A percentile compares a stretch with the other conserved stretches of the same genome.
Conservation (phyloP, 2,329 filamentous ascomycete species). For the Arachnomyces sp. region DNA sequence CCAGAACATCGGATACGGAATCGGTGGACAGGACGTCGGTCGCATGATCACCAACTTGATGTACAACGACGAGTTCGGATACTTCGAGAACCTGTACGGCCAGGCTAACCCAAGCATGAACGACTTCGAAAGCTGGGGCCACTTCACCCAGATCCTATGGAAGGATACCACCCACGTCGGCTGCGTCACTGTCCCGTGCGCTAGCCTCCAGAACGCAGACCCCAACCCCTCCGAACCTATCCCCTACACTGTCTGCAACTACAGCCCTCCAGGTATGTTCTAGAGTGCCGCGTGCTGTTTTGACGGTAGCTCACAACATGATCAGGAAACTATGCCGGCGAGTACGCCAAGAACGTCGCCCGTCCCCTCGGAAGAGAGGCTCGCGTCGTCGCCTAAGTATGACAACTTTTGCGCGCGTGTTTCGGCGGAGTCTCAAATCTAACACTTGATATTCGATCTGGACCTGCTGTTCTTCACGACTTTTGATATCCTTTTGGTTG, state of each 20-base stretch:
- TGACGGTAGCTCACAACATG: not conserved
- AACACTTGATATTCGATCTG: no score
- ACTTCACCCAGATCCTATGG: constrained; percentile 72
- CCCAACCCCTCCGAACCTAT: constrained; percentile 31
- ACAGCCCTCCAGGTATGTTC: constrained; percentile 60
- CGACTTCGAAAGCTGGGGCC: constrained; percentile 60
- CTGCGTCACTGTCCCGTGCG: constrained; percentile 48
- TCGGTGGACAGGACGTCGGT: constrained; percentile 49
- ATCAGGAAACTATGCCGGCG: constrained; percentile 46
- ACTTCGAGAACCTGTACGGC: constrained; percentile 53
- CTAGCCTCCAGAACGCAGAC: constrained; percentile 34
- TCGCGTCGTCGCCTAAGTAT: constrained; percentile 21
- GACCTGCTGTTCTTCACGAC: no score
- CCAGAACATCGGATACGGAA: constrained; percentile 79
- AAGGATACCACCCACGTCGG: constrained; percentile 52
- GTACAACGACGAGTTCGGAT: constrained; percentile 71
- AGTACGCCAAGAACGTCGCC: constrained; percentile 47
- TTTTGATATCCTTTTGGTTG: no score
- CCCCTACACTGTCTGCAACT: constrained; percentile 87
- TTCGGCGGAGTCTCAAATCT: not conserved
- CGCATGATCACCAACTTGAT: constrained; percentile 70
- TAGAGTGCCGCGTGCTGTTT: not conserved
- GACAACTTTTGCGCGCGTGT: not conserved
- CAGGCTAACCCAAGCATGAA: constrained; percentile 46
- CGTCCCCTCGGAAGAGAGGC: constrained; percentile 23